Base-by-base conservation (phyloP, 1,284 basidiomycete species). In the Flammula alnicola region DNA sequence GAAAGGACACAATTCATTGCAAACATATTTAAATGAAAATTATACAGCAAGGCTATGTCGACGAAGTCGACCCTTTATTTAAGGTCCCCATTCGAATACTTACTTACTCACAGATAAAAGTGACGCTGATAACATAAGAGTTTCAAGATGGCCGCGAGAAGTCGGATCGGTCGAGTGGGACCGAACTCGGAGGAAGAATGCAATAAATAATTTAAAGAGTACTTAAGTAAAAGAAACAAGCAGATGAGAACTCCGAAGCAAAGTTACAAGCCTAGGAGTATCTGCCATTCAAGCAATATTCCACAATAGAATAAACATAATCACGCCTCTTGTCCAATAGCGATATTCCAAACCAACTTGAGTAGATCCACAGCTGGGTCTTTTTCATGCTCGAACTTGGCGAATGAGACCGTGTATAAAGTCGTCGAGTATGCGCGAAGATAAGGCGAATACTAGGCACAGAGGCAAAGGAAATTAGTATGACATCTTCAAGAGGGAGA, bases 391-490 rank as follows among this genome's bases (percentile, higher is more conserved):
- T 83, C 78, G 31, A 88, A 76, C 56, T 78, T 81, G 7, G 77
- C 70, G 50, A 90, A 82, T 7, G 85, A 83, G 4, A 88, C 77
- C 0, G 81, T 77, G 46, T 79, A 76, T 14, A 91, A 70, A 9
- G 88, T 86, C 20, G 78, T 79, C 37, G 79, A 72, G 63, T 88
- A 89, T 51, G 78, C 87, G 32, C 83, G 80, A 33, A 91, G 67
- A 63, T 91, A 89, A 0, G 87, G 84, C 5, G 88, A 80, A 60
- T 88, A 91, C 90, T 91, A n/a, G 11, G 8, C 32, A 32, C 23
- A 51, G 26, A 41, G 30, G 22, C 45, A 27, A 51, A 47, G 1
- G 51, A 40, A 8, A 26, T 47, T 17, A 54, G 27, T 16, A 43
- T 14, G 12, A 31, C 26, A 7, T 38, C 33, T 11, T 7, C 12